These are phyloP conservation scores for Camellia lanceoleosa DNA, from an alignment of 148 eudicot species.

Conservation along the genomic window DNA sequence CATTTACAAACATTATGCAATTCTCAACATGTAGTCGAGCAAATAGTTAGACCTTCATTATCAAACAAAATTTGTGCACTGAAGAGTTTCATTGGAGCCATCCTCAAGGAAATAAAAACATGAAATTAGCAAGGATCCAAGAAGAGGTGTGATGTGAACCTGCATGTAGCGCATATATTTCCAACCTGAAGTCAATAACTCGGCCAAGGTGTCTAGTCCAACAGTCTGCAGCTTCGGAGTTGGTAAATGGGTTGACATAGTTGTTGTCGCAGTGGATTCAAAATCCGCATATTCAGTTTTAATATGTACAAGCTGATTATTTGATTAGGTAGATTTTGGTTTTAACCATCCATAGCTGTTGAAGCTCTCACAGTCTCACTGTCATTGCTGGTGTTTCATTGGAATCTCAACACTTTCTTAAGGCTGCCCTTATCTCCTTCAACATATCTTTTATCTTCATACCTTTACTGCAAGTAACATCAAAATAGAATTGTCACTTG, in stretches of 20 bases:
- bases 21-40: neutral
- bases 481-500: neutral
- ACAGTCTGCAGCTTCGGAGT: neutral
- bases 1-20: neutral
- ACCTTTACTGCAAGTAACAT: constrained; percentile 59
- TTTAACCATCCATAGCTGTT: neutral
- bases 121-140: constrained; percentile 13
- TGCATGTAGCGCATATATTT: neutral
- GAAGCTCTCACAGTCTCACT: neutral
- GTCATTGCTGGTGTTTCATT: constrained; percentile 8
- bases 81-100: neutral
- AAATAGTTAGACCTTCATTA: constrained; percentile 3
- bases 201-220: neutral
- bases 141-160: neutral
- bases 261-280: neutral
- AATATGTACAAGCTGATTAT: neutral
- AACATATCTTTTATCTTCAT: constrained; percentile 55
- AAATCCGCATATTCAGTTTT: neutral
- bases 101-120: neutral
- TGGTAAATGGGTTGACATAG: neutral
- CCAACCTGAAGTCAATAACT: neutral
- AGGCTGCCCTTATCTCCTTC: constrained; percentile 67
- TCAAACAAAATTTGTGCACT: neutral
- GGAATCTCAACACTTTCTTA: constrained; percentile 50
- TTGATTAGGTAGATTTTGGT: neutral